Evolutionary conservation across 208 protist species (phyloP).

Genomic region (Angomonas desouzai): DNA sequence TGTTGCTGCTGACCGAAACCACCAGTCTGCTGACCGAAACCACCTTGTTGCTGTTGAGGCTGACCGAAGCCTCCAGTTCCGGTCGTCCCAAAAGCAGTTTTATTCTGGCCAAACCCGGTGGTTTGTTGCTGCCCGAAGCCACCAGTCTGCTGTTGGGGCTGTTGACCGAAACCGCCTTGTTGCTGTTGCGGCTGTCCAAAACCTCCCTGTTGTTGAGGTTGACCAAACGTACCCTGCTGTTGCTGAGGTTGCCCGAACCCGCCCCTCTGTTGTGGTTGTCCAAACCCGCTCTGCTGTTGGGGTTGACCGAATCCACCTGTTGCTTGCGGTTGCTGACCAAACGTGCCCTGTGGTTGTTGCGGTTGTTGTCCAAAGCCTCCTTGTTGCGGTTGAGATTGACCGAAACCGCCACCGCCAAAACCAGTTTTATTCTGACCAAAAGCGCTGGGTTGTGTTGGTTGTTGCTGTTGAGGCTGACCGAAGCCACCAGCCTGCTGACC

Average conservation of each 20-base stretch:
- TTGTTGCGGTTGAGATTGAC: slow-evolving; percentile 21
- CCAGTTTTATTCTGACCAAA: slow-evolving; percentile 24
- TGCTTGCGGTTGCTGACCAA: slow-evolving; percentile 6
- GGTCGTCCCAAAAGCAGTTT: too few relatives aligned
- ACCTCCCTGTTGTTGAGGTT: neutral
- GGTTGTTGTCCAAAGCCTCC: slow-evolving; percentile 32
- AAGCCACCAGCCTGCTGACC: slow-evolving; percentile 18
- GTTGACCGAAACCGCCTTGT: slow-evolving; percentile 8
- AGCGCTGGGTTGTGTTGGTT: slow-evolving; percentile 3
- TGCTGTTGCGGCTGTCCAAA: neutral
- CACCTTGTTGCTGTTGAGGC: slow-evolving; percentile 3
- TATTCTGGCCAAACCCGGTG: neutral
- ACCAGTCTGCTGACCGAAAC: neutral
- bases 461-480: slow-evolving; percentile 19
- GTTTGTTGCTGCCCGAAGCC: slow-evolving; percentile 12
- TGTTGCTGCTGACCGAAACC: neutral
- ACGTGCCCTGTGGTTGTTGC: slow-evolving; percentile 8
- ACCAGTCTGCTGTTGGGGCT: slow-evolving; percentile 2
- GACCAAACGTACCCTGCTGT: neutral
- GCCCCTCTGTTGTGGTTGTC: neutral
- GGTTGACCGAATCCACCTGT: slow-evolving; percentile 12
- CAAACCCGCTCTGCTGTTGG: neutral
- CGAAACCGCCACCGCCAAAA: slow-evolving; percentile 29
- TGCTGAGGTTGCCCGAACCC: slow-evolving; percentile 13
- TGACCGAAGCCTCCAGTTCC: slow-evolving; percentile 13